Percentiles rank a stretch among this genome's conserved stretches.
Conservation (phyloP, 2,329 filamentous ascomycete genomes). For the Stachybotrys echinatus region DNA sequence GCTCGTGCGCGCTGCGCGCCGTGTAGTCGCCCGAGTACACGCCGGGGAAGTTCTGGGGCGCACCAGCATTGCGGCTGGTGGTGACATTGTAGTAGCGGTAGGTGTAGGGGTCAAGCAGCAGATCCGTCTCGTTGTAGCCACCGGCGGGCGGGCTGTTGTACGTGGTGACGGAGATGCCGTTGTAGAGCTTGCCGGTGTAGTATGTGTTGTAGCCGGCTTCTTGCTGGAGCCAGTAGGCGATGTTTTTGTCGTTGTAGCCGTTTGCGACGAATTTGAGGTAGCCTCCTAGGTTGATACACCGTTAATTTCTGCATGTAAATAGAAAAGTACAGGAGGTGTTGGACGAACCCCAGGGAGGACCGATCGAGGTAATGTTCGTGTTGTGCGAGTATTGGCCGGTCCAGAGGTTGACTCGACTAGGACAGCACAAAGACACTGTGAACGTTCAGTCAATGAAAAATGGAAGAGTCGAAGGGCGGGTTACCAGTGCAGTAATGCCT, state of each 20-base stretch:
- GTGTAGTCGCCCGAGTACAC: constrained; percentile 49
- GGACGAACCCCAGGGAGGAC: constrained; percentile 40
- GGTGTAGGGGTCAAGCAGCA: constrained; percentile 62
- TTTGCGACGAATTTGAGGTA: constrained; percentile 45
- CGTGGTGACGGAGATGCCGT: constrained; percentile 40
- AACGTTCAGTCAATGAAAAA: background rate
- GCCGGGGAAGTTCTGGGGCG: constrained; percentile 45
- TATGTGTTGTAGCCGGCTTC: constrained; percentile 47
- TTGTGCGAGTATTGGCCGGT: constrained; percentile 60
- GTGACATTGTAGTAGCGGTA: constrained; percentile 63
- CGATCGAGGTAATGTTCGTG: constrained; percentile 51
- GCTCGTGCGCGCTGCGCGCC: constrained; percentile 41
- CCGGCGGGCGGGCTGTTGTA: constrained; percentile 44
- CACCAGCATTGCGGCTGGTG: constrained; percentile 54
- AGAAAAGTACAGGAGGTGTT: background rate
- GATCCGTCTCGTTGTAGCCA: too few species aligned
- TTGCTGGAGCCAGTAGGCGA: constrained; percentile 45
- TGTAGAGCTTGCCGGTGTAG: constrained; percentile 50
- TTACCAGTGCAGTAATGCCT: background rate
- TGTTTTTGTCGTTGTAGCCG: constrained; percentile 42
- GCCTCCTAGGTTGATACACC: constrained; percentile 8
- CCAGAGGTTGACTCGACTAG: constrained; percentile 51
- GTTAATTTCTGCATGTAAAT: background rate
- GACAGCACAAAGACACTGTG: constrained; percentile 47
- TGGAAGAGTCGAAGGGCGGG: too few species aligned